A percentile compares a stretch with the other conserved stretches of the same genome.
These are phyloP conservation scores for Solanum peruvianum DNA, from an alignment of 257 asterid species.

Conservation along the genomic window DNA sequence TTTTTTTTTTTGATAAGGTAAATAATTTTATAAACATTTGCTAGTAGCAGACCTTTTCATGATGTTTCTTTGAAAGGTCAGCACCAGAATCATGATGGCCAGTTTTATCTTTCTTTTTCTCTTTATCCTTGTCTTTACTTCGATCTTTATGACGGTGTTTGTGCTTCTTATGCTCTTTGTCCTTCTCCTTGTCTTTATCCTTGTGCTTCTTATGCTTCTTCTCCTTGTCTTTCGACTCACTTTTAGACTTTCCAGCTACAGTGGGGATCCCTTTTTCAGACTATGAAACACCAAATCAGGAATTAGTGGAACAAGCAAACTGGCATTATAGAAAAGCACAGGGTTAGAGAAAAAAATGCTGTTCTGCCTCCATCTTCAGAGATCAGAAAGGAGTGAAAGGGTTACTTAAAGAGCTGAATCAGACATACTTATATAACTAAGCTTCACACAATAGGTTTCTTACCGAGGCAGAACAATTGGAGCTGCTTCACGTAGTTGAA, in stretches of 20 bases:
- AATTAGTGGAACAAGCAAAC: background rate
- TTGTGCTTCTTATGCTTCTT: conserved; percentile 87
- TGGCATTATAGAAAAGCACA: background rate
- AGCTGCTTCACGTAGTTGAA: conserved; percentile 79
- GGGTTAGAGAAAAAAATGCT: background rate
- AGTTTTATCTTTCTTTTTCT: conserved; percentile 74
- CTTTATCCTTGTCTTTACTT: conserved; percentile 94
- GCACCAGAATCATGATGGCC: conserved; percentile 81
- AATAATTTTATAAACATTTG: background rate
- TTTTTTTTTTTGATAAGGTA: background rate
- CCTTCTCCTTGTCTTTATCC: conserved; percentile 54
- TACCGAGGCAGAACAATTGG: conserved; percentile 74
- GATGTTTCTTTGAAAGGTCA: conserved; percentile 62
- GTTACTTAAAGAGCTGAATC: background rate
- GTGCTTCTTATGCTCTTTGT: conserved; percentile 91
- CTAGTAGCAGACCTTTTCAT: conserved; percentile 51
- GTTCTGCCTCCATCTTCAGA: background rate
- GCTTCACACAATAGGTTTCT: conserved; percentile 21
- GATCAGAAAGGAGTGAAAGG: background rate
- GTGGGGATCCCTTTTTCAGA: conserved; percentile 93
- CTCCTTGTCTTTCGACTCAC: conserved; percentile 85
- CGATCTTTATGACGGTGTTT: conserved; percentile 94
- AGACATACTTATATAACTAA: background rate
- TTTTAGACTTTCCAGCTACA: conserved; percentile 62
- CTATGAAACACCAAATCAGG: conserved; percentile 35